Percentiles rank a stretch among this genome's conserved stretches.
Conservation (phyloP, 352 stramenopile genomes). For the Pythium coloratum region DNA sequence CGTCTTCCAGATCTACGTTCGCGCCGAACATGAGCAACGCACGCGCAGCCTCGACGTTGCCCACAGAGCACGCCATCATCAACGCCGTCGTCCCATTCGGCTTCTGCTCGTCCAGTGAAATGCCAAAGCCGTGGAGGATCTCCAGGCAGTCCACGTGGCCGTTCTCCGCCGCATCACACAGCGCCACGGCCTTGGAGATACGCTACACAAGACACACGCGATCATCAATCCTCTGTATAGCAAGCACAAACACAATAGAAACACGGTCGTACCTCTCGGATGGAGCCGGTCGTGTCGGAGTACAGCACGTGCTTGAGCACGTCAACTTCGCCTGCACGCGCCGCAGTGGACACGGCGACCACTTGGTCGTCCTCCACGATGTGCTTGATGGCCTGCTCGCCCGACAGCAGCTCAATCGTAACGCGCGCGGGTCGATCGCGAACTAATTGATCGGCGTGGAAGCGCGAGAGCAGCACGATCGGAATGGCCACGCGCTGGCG, state of each 20-base stretch:
- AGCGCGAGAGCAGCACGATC: slow-evolving; percentile 77
- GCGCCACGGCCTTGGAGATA: slow-evolving; percentile 70
- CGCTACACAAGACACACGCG: slow-evolving; percentile 42
- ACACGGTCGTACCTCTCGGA: slow-evolving; percentile 63
- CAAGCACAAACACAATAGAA: no score
- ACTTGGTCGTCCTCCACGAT: slow-evolving; percentile 73
- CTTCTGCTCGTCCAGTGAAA: slow-evolving; percentile 86
- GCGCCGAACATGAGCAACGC: slow-evolving; percentile 85
- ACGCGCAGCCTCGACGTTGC: slow-evolving; percentile 82
- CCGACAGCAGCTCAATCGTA: slow-evolving; percentile 68
- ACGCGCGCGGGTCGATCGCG: slow-evolving; percentile 52
- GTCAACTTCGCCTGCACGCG: slow-evolving; percentile 70
- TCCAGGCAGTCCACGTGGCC: slow-evolving; percentile 84
- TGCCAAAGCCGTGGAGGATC: slow-evolving; percentile 73
- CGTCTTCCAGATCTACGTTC: slow-evolving; percentile 83
- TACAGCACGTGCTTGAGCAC: slow-evolving; percentile 74
- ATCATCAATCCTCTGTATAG: no score
- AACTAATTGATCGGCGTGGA: slow-evolving; percentile 74
- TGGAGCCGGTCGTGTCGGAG: slow-evolving; percentile 56
- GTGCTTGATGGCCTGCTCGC: slow-evolving; percentile 65
- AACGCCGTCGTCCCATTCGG: slow-evolving; percentile 76
- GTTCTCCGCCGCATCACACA: slow-evolving; percentile 82
- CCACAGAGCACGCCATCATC: slow-evolving; percentile 85
- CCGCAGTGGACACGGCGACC: slow-evolving; percentile 69
- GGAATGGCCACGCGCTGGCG: slow-evolving; percentile 70